Evolutionary conservation across 257 asterid genomes (phyloP).

Genomic region (Leonotis leonurus): DNA sequence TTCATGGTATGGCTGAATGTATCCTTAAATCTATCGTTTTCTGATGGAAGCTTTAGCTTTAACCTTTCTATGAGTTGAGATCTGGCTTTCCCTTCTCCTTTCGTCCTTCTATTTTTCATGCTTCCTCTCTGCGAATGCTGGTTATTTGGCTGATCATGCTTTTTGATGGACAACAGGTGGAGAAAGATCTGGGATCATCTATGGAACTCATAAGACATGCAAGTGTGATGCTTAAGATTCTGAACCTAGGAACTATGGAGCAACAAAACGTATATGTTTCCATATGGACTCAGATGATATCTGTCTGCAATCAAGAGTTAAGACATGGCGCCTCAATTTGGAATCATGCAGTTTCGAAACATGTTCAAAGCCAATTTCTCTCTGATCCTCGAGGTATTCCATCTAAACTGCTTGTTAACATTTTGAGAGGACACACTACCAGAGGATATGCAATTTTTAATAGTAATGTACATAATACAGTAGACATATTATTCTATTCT

Average conservation of each 20-base stretch:
- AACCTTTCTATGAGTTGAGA: conserved; percentile 5
- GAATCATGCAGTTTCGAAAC: conserved; percentile 51
- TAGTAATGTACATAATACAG: background rate
- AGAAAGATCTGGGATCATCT: conserved; percentile 49
- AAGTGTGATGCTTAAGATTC: conserved; percentile 50
- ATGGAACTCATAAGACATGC: conserved; percentile 58
- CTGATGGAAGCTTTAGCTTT: background rate
- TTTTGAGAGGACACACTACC: conserved; percentile 12
- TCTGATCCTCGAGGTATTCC: conserved; percentile 53
- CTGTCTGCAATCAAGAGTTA: conserved; percentile 59
- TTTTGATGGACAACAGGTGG: conserved; percentile 43
- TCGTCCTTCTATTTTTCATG: conserved; percentile 8
- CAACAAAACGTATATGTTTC: conserved; percentile 49
- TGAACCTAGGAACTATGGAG: conserved; percentile 48
- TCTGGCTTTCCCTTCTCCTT: conserved; percentile 7
- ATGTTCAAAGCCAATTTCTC: conserved; percentile 37
- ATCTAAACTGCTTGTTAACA: background rate
- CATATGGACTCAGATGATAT: conserved; percentile 54
- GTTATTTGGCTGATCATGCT: conserved; percentile 5
- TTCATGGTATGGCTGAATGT: background rate
- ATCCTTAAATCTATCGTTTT: background rate
- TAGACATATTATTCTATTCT: background rate
- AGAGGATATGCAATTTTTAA: background rate
- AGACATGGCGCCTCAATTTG: conserved; percentile 61
- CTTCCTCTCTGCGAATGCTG: conserved; percentile 2